These are phyloP conservation scores for Nidularia sp. DNA, from an alignment of 768 basidiomycete species.

Conservation along the genomic window DNA sequence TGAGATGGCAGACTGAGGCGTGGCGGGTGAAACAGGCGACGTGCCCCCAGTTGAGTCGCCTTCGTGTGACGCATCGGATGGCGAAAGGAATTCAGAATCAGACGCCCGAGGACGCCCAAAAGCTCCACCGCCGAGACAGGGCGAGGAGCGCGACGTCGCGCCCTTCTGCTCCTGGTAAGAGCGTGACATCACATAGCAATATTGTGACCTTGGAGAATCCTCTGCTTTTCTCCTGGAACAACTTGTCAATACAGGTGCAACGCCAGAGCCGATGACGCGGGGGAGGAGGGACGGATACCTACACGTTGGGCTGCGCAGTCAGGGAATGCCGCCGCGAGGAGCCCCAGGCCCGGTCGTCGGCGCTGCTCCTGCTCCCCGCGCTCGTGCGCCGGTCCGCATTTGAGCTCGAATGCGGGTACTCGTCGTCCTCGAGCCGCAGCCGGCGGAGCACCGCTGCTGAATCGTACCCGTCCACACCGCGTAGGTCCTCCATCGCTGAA, in stretches of 20 bases:
- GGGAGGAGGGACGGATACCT: constrained; percentile 1
- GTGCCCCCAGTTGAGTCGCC: constrained; percentile 43
- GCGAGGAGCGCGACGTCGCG: not conserved
- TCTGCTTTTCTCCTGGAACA: not conserved
- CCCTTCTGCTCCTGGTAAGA: constrained; percentile 17
- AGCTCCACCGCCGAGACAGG: too few species aligned
- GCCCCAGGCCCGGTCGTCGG: too few species aligned
- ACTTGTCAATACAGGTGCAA: too few species aligned
- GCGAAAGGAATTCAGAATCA: not conserved
- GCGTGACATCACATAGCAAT: constrained; percentile 9
- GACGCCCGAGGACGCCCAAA: not conserved
- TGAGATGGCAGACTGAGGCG: constrained; percentile 43
- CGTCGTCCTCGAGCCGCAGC: constrained; percentile 53
- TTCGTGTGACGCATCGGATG: constrained; percentile 36
- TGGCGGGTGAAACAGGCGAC: constrained; percentile 53
- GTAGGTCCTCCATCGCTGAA: constrained; percentile 61
- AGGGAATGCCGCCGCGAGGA: constrained; percentile 41
- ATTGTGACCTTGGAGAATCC: not conserved
- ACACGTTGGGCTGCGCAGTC: constrained; percentile 30
- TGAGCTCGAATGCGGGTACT: too few species aligned
- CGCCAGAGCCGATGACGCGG: too few species aligned
- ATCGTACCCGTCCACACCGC: constrained; percentile 48
- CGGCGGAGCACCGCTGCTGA: constrained; percentile 65
- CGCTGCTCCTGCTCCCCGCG: too few species aligned
- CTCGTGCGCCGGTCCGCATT: too few species aligned